Percentiles rank a stretch among this genome's conserved stretches.
These are phyloP conservation scores for Pythium brassicae DNA, from an alignment of 352 stramenopile species.

Conservation along the genomic window DNA sequence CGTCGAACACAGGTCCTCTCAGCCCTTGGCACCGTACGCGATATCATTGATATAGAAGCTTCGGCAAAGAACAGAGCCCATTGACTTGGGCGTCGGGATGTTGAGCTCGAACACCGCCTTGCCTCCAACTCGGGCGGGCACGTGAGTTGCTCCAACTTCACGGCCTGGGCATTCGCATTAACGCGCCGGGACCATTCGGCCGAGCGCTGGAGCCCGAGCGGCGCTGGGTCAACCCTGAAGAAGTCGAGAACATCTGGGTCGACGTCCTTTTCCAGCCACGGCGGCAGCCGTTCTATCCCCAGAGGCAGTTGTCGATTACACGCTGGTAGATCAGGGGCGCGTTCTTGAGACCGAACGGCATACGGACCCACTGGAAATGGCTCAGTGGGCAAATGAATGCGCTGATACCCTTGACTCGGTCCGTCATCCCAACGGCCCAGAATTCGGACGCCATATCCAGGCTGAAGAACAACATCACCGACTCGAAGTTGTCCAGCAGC, in stretches of 20 bases:
- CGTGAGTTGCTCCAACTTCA: too few species aligned
- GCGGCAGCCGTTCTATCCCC: constrained; percentile 6
- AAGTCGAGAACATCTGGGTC: constrained; percentile 7
- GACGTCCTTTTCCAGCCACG: neutral
- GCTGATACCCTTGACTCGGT: constrained; percentile 8
- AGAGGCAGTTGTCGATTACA: constrained; percentile 12
- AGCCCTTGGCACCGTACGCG: constrained; percentile 8
- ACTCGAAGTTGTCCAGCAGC: constrained; percentile 18
- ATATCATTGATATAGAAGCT: constrained; percentile 17
- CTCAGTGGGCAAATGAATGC: constrained; percentile 18
- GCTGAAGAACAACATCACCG: constrained; percentile 7
- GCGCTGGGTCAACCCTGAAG: neutral
- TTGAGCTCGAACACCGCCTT: neutral
- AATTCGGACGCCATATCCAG: constrained; percentile 7
- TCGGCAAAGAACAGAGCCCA: neutral
- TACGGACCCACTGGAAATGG: constrained; percentile 19
- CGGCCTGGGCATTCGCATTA: too few species aligned
- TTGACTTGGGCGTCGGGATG: neutral
- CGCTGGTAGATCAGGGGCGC: constrained; percentile 11
- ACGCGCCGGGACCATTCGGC: too few species aligned
- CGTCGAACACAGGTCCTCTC: constrained; percentile 3
- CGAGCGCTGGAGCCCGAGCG: too few species aligned
- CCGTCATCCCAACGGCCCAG: constrained; percentile 15
- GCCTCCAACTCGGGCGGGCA: too few species aligned
- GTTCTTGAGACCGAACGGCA: constrained; percentile 24